Evolutionary conservation across 139 green algal genomes (phyloP).

Genomic region (Edaphochlamys debaryana): DNA sequence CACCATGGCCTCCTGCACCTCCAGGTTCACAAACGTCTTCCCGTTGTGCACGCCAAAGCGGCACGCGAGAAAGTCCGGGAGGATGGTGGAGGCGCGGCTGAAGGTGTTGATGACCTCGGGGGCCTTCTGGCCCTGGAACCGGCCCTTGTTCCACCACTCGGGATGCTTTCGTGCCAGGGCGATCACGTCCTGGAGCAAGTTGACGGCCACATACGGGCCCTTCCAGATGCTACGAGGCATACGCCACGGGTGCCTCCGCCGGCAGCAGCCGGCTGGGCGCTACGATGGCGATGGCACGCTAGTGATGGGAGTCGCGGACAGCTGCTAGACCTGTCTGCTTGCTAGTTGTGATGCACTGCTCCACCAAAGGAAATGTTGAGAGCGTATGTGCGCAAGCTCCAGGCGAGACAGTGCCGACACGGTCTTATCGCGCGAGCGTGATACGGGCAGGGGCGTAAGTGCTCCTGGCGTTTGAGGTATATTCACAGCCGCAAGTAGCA

Average conservation of each 20-base stretch:
- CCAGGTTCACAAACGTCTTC: constrained; percentile 47
- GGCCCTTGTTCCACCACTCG: constrained; percentile 65
- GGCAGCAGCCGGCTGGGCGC: too few relatives aligned
- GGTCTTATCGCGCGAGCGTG: too few relatives aligned
- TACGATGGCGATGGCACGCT: too few relatives aligned
- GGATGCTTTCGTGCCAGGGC: constrained; percentile 54
- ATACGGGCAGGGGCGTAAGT: too few relatives aligned
- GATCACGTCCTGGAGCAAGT: constrained; percentile 64
- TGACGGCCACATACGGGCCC: constrained; percentile 66
- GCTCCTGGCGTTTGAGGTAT: too few relatives aligned
- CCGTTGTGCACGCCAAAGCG: constrained; percentile 72
- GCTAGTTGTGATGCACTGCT: neutral
- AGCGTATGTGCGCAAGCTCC: too few relatives aligned
- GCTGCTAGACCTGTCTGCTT: too few relatives aligned
- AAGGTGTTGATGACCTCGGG: constrained; percentile 65
- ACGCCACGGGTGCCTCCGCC: neutral
- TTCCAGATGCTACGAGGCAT: constrained; percentile 65
- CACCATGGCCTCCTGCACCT: constrained; percentile 65
- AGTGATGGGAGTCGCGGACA: too few relatives aligned
- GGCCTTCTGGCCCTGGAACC: constrained; percentile 65
- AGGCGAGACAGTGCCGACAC: too few relatives aligned
- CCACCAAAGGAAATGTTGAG: too few relatives aligned
- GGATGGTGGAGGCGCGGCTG: constrained; percentile 52
- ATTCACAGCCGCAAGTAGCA: too few relatives aligned
- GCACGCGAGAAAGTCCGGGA: constrained; percentile 68